Percentiles rank a stretch among this genome's conserved stretches.
phyloP scores from a whole-genome alignment of 2,329 filamentous ascomycete species.

The Magnaporthiopsis poae region DNA sequence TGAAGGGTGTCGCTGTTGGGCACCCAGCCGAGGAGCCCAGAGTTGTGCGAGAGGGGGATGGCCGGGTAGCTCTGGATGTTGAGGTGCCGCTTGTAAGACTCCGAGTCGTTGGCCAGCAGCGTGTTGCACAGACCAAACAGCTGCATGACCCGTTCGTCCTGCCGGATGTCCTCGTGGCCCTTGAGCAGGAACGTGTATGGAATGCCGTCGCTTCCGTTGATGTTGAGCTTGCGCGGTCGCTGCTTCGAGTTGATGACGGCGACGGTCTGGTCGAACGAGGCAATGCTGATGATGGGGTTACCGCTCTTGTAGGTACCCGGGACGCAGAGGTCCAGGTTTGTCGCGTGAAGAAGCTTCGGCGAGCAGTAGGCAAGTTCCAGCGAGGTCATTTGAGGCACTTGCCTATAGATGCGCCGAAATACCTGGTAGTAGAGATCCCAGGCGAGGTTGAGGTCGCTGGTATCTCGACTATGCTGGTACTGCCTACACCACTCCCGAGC shows the following conservation, averaged over 20 bases:
- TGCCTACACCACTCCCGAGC: conserved; percentile 92
- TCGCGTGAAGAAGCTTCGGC: conserved; percentile 76
- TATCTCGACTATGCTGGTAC: conserved; percentile 78
- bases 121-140: conserved; percentile 97
- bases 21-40: conserved; percentile 89
- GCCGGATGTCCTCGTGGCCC: conserved; percentile 97
- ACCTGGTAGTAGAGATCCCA: conserved; percentile 99
- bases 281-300: conserved; percentile 69
- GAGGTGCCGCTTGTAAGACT: conserved; percentile 93
- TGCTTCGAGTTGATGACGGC: conserved; percentile 96
- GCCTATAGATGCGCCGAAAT: conserved; percentile 87
- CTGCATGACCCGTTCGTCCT: conserved; percentile 99
- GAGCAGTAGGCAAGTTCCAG: conserved; percentile 95
- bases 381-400: conserved; percentile 83
- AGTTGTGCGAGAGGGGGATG: conserved; percentile 94
- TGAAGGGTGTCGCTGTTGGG: conserved; percentile 96
- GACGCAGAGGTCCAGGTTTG: conserved; percentile 84
- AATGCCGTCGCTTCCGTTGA: conserved; percentile 79
- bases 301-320: conserved; percentile 84
- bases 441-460: conserved; percentile 90
- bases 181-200: conserved; percentile 86
- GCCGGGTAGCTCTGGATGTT: conserved; percentile 92
- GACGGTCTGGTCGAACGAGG: conserved; percentile 80
- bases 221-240: conserved; percentile 76
- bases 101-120: conserved; percentile 80